Evolutionary conservation across 768 basidiomycete species (phyloP).

Genomic region (Hortiboletus flavorubellus): DNA sequence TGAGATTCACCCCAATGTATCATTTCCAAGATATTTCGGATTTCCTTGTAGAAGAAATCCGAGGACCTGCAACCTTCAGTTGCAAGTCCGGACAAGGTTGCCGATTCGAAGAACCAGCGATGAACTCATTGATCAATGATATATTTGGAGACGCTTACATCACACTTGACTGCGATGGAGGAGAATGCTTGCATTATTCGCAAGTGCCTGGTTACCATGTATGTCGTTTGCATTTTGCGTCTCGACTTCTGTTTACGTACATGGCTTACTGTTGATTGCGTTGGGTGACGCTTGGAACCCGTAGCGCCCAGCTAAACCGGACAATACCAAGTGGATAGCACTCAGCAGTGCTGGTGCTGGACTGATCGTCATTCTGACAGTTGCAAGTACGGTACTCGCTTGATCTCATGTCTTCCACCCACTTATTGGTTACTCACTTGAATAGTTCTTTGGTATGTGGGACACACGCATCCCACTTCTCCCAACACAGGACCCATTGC

Average conservation of each 20-base stretch:
- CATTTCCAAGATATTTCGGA: constrained; percentile 72
- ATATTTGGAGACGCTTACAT: constrained; percentile 94
- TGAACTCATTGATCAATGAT: constrained; percentile 92
- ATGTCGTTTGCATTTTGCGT: constrained; percentile 1
- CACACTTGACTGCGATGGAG: constrained; percentile 79
- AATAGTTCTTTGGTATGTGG: constrained; percentile 87
- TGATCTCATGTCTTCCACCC: not conserved
- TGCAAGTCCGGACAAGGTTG: constrained; percentile 73
- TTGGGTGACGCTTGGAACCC: not conserved
- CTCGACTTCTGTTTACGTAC: not conserved
- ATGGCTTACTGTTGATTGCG: not conserved
- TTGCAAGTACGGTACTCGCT: constrained; percentile 43
- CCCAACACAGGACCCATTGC: constrained; percentile 64
- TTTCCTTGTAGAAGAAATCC: constrained; percentile 85
- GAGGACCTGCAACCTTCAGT: constrained; percentile 84
- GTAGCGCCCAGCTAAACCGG: constrained; percentile 76
- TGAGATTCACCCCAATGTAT: not conserved
- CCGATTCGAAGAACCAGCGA: constrained; percentile 91
- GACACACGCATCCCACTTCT: constrained; percentile 50
- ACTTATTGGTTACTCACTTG: not conserved
- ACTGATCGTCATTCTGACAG: constrained; percentile 66
- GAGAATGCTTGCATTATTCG: constrained; percentile 91
- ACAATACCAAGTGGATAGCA: constrained; percentile 79
- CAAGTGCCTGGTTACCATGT: constrained; percentile 93
- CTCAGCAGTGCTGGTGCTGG: constrained; percentile 80